Base-by-base conservation (phyloP, 2,329 filamentous ascomycete species). In the Chrysoporthe austroafricana region DNA sequence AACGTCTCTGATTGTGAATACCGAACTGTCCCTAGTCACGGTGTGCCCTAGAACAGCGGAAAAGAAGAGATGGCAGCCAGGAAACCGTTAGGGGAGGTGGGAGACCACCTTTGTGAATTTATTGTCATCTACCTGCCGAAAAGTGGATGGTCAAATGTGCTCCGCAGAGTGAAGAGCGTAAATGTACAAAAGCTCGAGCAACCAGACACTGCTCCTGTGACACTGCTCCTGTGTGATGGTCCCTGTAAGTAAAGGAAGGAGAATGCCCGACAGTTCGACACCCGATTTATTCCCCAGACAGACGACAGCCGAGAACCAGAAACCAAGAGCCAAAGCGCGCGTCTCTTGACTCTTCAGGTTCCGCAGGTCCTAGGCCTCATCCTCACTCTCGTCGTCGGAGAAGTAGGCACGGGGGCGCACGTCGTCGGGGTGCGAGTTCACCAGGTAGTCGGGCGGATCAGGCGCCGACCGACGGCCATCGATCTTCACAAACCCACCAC, bases 401-500 rank as follows among this genome's bases (percentile, higher is more conserved):
- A 56, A 59, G 44, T 42, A 57, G 48, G 14, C 43, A 44, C 48
- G 39, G 42, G 61, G 2, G 26, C 60, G 58, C 8, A 39, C 39
- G 18, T 26, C 21, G 32, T 66, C 59, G 26, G 67, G 63, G 14
- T 66, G 64, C 63, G 66, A 21, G 26, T 54, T 46, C 50, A 66
- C 42, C 26, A 69, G 32, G 63, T 69, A 63, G 42, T 50, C 43
- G n/a, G 68, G 66, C 14, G 63, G 39, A 9, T 61, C 52, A 18
- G 42, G 43, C 9, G 32, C 26, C 5, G 14, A 43, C 48, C 62
- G 67, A 39, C 68, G 21, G 66, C 65, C 64, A 63, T 70, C 68
- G 44, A 63, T 54, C 62, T 71, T 74, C 48, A 63, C 70, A 73
- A 73, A 75, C 3, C 69, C 70, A 8, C 64, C 64, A 16, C 68